Base-by-base conservation (phyloP, 2,329 filamentous ascomycete genomes). In the Acephala macrosclerotiorum region DNA sequence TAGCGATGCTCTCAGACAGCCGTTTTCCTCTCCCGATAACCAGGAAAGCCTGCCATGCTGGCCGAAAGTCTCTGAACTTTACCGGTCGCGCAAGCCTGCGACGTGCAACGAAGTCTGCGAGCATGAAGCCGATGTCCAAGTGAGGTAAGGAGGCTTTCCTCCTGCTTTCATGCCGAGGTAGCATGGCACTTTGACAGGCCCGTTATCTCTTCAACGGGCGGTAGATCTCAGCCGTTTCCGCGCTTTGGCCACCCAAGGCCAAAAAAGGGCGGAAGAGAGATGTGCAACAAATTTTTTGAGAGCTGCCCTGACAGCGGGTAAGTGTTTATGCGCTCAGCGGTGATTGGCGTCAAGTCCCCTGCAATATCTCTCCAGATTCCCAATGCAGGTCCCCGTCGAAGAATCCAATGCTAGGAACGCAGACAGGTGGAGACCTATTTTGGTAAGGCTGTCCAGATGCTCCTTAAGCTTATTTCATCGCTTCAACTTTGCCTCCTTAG, bases 261-360 rank as follows among this genome's bases (percentile, higher is more conserved):
- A n/a, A 61, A 61, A 59, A 61, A 67, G 62, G 65, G 65, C 59
- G 62, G 36, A 51, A 58, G 12, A 38, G 56, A 55, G 65, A 67
- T 22, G 61, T 68, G 66, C 66, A 68, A 65, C 63, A 65, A 65
- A 67, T 55, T 22, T 14, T 57, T 53, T 55, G 9, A 20, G 40
- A 47, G 56, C 16, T 6, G 18, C 29, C 22, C 16, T 16, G 33
- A 4, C n/a, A 26, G 55, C 65, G 61, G 65, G 36, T 64, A 51
- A 67, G 53, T 62, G 11, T 62, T 65, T 78, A 75, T 26, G 58
- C 58, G 58, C 22, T 16, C 18, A 20, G 25, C n/a, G 49, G n/a
- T 60, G 22, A 61, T 61, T 65, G 58, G 58, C 12, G 58, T n/a
- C 29, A 16, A 45, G 35, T 14, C n/a, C 45, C 20, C 55, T 25